Evolutionary conservation across 257 asterid species (phyloP).

Genomic region (Jaltomata sinuosa): DNA sequence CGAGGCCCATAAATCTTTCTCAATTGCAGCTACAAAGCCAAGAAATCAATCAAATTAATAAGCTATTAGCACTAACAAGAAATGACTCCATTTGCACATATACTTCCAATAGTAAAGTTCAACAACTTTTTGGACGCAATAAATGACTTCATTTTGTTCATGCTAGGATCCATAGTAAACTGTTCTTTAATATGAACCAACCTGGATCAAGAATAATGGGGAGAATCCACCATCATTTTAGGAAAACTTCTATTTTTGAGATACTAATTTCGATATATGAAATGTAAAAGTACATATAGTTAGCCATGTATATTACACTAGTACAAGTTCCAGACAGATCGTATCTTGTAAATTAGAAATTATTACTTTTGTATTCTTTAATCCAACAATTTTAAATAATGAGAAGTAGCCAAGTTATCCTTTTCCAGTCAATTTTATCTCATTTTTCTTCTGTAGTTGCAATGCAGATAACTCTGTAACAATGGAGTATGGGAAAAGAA

Average conservation of each 20-base stretch:
- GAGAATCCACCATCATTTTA: not conserved
- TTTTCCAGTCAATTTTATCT: not conserved
- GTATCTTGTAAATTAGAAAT: not conserved
- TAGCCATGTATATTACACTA: not conserved
- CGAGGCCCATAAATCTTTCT: conserved; percentile 91
- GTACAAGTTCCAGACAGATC: not conserved
- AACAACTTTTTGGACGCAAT: not conserved
- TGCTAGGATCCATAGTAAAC: not conserved
- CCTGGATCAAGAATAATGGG: not conserved
- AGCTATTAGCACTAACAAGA: not conserved
- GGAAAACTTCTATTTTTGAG: not conserved
- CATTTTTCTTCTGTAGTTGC: not conserved
- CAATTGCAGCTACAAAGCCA: conserved; percentile 65
- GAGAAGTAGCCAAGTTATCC: not conserved
- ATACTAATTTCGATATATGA: not conserved
- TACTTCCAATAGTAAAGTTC: not conserved
- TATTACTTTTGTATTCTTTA: not conserved
- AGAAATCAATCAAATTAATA: not conserved
- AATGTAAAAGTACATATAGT: not conserved
- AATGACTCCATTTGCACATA: not conserved
- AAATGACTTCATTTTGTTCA: not conserved
- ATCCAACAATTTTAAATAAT: not conserved
- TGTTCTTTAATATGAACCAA: not conserved
- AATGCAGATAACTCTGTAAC: not conserved
- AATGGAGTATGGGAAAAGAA: not conserved